Evolutionary conservation across 2,329 filamentous ascomycete genomes (phyloP).

Genomic region (Didymella pomorum): DNA sequence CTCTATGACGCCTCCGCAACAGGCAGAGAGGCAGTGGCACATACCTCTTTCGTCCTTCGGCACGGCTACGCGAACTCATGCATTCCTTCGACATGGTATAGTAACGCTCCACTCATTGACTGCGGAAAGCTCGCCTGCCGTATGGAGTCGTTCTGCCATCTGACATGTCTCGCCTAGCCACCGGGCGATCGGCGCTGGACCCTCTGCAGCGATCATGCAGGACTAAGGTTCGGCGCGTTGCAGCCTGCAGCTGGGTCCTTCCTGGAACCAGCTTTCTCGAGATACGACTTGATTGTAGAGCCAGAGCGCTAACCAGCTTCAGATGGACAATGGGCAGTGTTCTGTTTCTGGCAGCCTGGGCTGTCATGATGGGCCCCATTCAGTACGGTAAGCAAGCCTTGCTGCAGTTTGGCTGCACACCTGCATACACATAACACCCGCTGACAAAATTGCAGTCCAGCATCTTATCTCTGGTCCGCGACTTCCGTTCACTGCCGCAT

Average conservation of each 20-base stretch:
- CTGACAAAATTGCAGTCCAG: constrained; percentile 58
- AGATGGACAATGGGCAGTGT: constrained; percentile 96
- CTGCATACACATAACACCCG: constrained; percentile 14
- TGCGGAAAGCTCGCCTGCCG: constrained; percentile 7
- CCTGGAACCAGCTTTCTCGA: constrained; percentile 41
- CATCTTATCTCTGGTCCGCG: constrained; percentile 86
- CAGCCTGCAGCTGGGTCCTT: constrained; percentile 43
- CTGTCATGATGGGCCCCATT: constrained; percentile 89
- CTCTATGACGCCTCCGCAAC: constrained; percentile 24
- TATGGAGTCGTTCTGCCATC: constrained; percentile 6
- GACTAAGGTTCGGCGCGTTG: constrained; percentile 50
- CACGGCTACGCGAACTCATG: constrained; percentile 45
- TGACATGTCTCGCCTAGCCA: constrained; percentile 48
- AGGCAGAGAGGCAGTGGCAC: constrained; percentile 40
- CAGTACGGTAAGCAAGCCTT: constrained; percentile 66
- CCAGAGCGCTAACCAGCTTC: constrained; percentile 51
- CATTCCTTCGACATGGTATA: constrained; percentile 20
- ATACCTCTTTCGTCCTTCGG: constrained; percentile 35
- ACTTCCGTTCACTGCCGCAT: constrained; percentile 90
- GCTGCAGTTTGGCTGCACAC: constrained; percentile 23
- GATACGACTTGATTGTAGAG: constrained; percentile 38
- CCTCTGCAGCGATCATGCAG: constrained; percentile 53
- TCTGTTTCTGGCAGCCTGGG: constrained; percentile 91
- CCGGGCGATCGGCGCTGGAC: constrained; percentile 44
- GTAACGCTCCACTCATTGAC: constrained; percentile 20